Conservation (phyloP, 2,329 filamentous ascomycete species). For the Talaromyces islandicus region DNA sequence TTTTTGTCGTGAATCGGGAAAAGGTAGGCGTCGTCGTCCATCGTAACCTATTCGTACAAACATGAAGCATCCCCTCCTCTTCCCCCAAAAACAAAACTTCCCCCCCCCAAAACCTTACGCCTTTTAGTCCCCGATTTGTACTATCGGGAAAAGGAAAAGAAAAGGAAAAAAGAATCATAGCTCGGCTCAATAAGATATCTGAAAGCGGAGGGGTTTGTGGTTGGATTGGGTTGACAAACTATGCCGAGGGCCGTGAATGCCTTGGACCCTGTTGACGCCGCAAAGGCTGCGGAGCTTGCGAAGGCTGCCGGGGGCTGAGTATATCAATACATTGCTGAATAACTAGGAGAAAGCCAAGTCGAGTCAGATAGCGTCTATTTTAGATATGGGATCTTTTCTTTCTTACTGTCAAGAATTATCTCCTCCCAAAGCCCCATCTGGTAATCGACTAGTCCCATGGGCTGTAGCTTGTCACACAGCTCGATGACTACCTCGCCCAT, state of each 20-base stretch:
- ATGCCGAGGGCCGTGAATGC: no score
- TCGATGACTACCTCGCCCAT: constrained; percentile 78
- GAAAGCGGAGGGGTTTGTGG: background rate
- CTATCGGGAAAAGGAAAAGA: background rate
- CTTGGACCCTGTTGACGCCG: no score
- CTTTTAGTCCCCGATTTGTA: background rate
- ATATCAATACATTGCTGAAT: background rate
- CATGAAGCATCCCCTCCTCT: background rate
- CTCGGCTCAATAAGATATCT: background rate
- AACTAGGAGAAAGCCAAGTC: background rate
- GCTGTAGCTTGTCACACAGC: constrained; percentile 80
- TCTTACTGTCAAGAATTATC: constrained; percentile 74
- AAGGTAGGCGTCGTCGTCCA: background rate
- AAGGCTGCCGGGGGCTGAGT: background rate
- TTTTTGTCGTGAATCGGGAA: background rate
- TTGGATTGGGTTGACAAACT: background rate
- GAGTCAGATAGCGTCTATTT: background rate
- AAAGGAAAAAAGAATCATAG: background rate
- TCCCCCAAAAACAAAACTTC: background rate
- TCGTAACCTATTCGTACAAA: background rate
- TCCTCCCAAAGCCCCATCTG: constrained; percentile 97
- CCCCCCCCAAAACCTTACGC: background rate
- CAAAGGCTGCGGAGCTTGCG: background rate
- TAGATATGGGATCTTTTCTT: background rate
- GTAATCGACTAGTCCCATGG: constrained; percentile 92